Evolutionary conservation across 1,284 basidiomycete species (phyloP).

Genomic region (Irpex lacteus): DNA sequence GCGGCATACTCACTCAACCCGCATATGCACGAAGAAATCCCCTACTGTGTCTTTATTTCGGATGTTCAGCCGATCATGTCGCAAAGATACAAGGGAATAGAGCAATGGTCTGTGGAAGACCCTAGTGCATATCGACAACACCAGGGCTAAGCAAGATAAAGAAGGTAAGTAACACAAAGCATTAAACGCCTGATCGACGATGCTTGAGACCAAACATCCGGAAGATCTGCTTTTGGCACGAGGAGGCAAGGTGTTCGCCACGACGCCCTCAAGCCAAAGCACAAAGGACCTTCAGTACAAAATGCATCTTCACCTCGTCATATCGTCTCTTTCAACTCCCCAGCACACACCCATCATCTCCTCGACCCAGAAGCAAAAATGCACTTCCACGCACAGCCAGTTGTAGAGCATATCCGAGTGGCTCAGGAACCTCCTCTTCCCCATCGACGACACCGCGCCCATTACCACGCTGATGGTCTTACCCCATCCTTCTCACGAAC

Average conservation of each 20-base stretch:
- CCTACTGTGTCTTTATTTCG: background rate
- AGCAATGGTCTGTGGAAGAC: background rate
- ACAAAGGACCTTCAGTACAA: slow-evolving; percentile 19
- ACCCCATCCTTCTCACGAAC: slow-evolving; percentile 10
- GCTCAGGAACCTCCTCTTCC: background rate
- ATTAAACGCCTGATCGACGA: background rate
- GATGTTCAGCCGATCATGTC: background rate
- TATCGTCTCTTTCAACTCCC: background rate
- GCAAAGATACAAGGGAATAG: too few species aligned
- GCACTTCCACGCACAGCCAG: slow-evolving; percentile 1
- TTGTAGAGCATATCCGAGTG: slow-evolving; percentile 13
- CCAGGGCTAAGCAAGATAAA: slow-evolving; percentile 1
- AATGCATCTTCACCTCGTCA: slow-evolving; percentile 6
- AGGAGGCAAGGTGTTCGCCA: slow-evolving; percentile 25
- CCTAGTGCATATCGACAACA: background rate
- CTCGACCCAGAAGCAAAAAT: background rate
- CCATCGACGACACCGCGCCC: background rate
- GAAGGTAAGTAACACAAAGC: background rate
- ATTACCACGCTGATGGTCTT: slow-evolving; percentile 9
- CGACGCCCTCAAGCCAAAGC: slow-evolving; percentile 19
- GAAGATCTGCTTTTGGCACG: slow-evolving; percentile 25
- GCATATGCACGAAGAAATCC: background rate
- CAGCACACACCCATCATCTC: background rate
- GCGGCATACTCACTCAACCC: background rate
- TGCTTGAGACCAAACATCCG: background rate